Base-by-base conservation (phyloP, 352 stramenopile genomes). In the Globisporangium rhizosaccharum region DNA sequence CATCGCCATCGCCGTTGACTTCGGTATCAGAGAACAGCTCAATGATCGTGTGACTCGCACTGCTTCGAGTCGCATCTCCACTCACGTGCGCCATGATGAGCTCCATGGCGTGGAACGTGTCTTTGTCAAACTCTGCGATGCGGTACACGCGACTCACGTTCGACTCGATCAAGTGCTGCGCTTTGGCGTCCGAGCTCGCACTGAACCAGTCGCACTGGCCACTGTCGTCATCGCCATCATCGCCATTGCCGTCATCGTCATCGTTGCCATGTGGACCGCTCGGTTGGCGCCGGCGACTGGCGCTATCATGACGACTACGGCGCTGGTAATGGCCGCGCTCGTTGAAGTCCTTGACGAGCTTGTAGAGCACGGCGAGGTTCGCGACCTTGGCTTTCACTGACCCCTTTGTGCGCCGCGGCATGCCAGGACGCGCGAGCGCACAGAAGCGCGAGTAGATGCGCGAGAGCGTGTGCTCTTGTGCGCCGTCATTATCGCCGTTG, bases 331-430 rank as follows among this genome's bases (percentile, higher is more conserved):
- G 28, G 28, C 28, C 18, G 17, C 53, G 37, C 4, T 44, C 28
- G 25, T 59, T 59, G 28, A 53, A 59, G 44, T 45, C 26, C 53
- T 41, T 23, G 28, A 59, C 26, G 9, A 59, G 17, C 53, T 17
- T 26, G 53, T 52, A 53, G 26, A 23, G 14, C 44, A n/a, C 23
- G 0, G 30, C 23, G 9, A 51, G 23, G 18, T 2, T 36, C 20
- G 11, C 25, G 11, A 51, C 30, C 23, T 51, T 51, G 46, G 15
- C 30, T 5, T 25, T 17, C 20, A 51, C 23, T 0, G 46, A 33
- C 11, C 9, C 11, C 11, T 30, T 10, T 3, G 46, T 36, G 12
- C 46, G 46, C 25, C 4, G 20, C 23, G 46, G 46, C 11, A 33
- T 51, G 10, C 12, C 20, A 2, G 6, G 20, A 12, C 23, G 20